Percentiles rank a stretch among this genome's conserved stretches.
Evolutionary conservation across 2,329 filamentous ascomycete genomes (phyloP).

Genomic region (Scedosporium boydii): DNA sequence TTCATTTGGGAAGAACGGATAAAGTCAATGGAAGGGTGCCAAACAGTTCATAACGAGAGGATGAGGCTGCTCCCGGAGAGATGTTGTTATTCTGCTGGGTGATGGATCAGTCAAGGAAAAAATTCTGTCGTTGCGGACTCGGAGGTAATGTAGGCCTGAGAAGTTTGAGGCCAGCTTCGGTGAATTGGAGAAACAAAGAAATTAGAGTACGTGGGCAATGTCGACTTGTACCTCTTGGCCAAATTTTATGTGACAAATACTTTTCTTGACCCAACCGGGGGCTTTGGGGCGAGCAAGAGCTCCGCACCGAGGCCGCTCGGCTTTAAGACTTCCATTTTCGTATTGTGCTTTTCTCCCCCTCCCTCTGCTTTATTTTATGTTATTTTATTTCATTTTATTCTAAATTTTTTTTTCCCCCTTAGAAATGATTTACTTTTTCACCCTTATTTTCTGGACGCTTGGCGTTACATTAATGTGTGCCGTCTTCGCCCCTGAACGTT

Average conservation of each 20-base stretch:
- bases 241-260: not conserved
- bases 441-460: too few relatives aligned
- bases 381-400: too few relatives aligned
- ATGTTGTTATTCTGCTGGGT: not conserved
- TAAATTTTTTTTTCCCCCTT: too few relatives aligned
- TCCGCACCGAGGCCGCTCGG: slow-evolving; percentile 5
- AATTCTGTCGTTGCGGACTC: slow-evolving; percentile 1
- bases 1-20: not conserved
- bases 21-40: not conserved
- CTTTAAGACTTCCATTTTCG: not conserved
- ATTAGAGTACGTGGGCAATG: not conserved
- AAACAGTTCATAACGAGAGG: not conserved
- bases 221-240: not conserved
- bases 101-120: not conserved
- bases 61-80: not conserved
- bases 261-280: not conserved
- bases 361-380: not conserved
- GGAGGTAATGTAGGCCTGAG: slow-evolving; percentile 3
- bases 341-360: not conserved
- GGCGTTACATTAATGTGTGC: too few relatives aligned
- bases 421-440: too few relatives aligned
- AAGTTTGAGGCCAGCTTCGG: not conserved
- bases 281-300: not conserved
- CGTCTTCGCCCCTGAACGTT: too few relatives aligned
- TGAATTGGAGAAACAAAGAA: not conserved